These are phyloP conservation scores for Annulohypoxylon nitens DNA, from an alignment of 495 filamentous ascomycete species.

Conservation along the genomic window DNA sequence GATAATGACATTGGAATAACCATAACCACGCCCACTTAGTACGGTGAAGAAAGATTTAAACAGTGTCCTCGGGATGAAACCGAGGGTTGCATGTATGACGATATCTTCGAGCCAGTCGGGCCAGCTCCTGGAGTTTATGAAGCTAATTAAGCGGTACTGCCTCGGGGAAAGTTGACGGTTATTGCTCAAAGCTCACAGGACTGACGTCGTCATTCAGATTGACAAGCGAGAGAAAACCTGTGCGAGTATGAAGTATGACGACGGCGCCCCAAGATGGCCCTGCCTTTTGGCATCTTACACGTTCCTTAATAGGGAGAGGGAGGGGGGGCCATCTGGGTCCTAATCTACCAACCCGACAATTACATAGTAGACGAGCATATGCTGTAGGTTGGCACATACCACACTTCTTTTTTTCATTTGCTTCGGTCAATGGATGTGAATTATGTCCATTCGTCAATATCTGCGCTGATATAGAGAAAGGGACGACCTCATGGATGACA, in stretches of 20 bases:
- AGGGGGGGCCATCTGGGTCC: slow-evolving; percentile 35
- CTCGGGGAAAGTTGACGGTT: slow-evolving; percentile 39
- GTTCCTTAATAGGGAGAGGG: slow-evolving; percentile 27
- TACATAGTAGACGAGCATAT: slow-evolving; percentile 34
- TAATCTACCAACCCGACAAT: slow-evolving; percentile 38
- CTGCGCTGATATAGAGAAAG: slow-evolving; percentile 10
- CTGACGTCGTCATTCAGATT: slow-evolving; percentile 46
- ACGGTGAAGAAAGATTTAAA: slow-evolving; percentile 39
- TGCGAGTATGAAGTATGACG: slow-evolving; percentile 48
- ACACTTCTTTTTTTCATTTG: slow-evolving; percentile 17
- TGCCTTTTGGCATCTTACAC: slow-evolving; percentile 31
- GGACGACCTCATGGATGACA: slow-evolving; percentile 9
- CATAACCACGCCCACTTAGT: slow-evolving; percentile 20
- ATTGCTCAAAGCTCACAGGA: slow-evolving; percentile 38
- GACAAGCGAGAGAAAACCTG: slow-evolving; percentile 35
- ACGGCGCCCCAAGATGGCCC: slow-evolving; percentile 24
- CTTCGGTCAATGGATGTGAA: background rate
- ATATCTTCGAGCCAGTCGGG: slow-evolving; percentile 48
- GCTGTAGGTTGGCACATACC: slow-evolving; percentile 20
- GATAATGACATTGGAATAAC: slow-evolving; percentile 40
- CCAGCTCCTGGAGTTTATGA: slow-evolving; percentile 42
- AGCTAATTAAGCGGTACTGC: slow-evolving; percentile 48
- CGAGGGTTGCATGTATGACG: slow-evolving; percentile 53
- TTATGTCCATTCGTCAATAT: background rate
- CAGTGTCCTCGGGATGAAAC: slow-evolving; percentile 46